These are phyloP conservation scores for Cichorium intybus DNA, from an alignment of 140 eudicot species.

Conservation along the genomic window DNA sequence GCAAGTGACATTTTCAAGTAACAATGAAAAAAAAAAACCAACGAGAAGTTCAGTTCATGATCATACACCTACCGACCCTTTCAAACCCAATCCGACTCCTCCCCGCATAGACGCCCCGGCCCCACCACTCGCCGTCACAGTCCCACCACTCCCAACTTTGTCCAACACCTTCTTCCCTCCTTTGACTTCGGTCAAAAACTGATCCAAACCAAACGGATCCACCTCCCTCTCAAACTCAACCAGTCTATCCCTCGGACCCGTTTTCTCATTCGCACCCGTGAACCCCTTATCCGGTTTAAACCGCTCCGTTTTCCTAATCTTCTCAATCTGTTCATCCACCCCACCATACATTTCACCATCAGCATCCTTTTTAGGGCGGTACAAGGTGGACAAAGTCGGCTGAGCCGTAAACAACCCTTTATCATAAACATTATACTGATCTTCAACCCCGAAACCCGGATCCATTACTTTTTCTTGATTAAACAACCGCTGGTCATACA, in stretches of 20 bases:
- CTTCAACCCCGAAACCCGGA: conserved; percentile 78
- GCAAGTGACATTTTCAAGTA: too few species aligned
- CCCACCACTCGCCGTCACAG: conserved; percentile 76
- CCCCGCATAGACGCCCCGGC: conserved; percentile 49
- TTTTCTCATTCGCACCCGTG: conserved; percentile 57
- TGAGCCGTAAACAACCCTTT: conserved; percentile 72
- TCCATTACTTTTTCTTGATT: conserved; percentile 93
- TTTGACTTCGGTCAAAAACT: conserved; percentile 74
- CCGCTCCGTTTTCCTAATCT: conserved; percentile 72
- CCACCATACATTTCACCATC: conserved; percentile 82
- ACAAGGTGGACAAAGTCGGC: conserved; percentile 61
- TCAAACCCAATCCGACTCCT: conserved; percentile 51
- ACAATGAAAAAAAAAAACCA: too few species aligned
- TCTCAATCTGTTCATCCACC: conserved; percentile 72
- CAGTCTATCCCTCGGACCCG: conserved; percentile 63
- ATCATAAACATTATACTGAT: conserved; percentile 72
- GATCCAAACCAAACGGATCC: conserved; percentile 86
- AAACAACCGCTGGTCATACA: conserved; percentile 75
- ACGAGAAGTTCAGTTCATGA: too few species aligned
- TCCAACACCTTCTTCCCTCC: conserved; percentile 69
- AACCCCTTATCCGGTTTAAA: conserved; percentile 81
- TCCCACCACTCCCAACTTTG: conserved; percentile 71
- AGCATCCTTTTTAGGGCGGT: conserved; percentile 70
- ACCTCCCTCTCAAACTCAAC: conserved; percentile 77
- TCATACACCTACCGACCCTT: conserved; percentile 7